These are phyloP conservation scores for Oryza meridionalis DNA, from an alignment of 176 grass and related monocot species.

Conservation along the genomic window DNA sequence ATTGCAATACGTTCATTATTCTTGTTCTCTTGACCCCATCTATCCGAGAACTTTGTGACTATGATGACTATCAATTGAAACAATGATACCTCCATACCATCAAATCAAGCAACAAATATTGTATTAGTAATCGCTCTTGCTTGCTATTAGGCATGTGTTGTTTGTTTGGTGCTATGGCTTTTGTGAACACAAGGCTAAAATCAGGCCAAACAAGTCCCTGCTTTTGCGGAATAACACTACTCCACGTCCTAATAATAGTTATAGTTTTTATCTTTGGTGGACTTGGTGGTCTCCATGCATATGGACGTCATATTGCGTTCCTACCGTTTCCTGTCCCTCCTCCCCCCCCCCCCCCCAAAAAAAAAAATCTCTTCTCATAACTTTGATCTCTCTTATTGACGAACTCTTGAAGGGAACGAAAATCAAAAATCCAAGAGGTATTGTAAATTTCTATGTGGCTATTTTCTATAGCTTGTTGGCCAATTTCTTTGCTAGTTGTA, in stretches of 20 bases:
- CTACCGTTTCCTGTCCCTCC: constrained; percentile 8
- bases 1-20: no score
- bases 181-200: not conserved
- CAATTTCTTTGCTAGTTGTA: not conserved
- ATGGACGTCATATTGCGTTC: constrained; percentile 21
- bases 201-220: not conserved
- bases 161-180: not conserved
- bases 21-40: no score
- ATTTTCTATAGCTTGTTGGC: not conserved
- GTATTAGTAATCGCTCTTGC: no score
- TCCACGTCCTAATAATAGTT: constrained; percentile 34
- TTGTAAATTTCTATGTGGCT: not conserved
- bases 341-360: not conserved
- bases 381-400: not conserved
- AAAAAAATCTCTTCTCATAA: not conserved
- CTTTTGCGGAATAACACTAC: not conserved
- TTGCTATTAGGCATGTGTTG: not conserved
- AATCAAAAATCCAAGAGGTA: constrained; percentile 36
- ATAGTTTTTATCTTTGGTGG: not conserved
- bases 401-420: constrained; percentile 3
- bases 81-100: no score
- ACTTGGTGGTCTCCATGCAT: constrained; percentile 24
- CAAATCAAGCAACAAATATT: no score
- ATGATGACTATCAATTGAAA: no score
- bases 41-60: no score